Conservation (phyloP, 371 early-diverging fungal species). For the Synchytrium microbalum region DNA sequence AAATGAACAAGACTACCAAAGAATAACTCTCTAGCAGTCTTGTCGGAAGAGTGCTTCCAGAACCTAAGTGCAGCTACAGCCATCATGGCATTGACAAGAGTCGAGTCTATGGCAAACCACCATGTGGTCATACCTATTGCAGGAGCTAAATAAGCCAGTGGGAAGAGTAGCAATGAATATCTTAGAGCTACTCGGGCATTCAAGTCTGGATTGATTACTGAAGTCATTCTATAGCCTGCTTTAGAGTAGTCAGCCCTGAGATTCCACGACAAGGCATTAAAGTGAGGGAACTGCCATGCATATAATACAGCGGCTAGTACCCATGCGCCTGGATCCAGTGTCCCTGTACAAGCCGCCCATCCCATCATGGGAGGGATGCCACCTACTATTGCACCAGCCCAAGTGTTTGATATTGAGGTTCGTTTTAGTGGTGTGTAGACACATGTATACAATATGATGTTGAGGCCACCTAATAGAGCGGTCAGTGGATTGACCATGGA, state of each 20-base stretch:
- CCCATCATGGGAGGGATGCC: constrained; percentile 98
- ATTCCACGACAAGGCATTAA: constrained; percentile 88
- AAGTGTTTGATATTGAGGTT: constrained; percentile 85
- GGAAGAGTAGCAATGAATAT: constrained; percentile 78
- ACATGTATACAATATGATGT: constrained; percentile 78
- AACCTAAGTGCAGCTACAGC: constrained; percentile 61
- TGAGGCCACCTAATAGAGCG: constrained; percentile 65
- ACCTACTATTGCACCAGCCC: constrained; percentile 93
- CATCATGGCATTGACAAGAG: constrained; percentile 66
- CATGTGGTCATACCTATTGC: constrained; percentile 66
- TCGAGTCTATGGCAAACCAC: constrained; percentile 73
- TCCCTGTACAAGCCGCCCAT: constrained; percentile 79
- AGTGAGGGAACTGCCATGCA: constrained; percentile 98
- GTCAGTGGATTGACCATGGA: constrained; percentile 79
- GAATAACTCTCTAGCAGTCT: constrained; percentile 77
- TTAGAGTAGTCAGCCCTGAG: constrained; percentile 89
- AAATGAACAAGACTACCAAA: constrained; percentile 84
- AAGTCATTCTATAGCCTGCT: constrained; percentile 95
- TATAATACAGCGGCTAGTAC: constrained; percentile 72
- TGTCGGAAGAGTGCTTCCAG: constrained; percentile 67
- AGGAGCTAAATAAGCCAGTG: constrained; percentile 57
- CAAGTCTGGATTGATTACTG: constrained; percentile 75
- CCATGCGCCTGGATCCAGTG: constrained; percentile 72
- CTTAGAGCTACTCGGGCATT: constrained; percentile 83
- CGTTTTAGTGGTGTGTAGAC: constrained; percentile 95